phyloP scores from a whole-genome alignment of 106 monocot species.

The Cymbidium sinense region DNA sequence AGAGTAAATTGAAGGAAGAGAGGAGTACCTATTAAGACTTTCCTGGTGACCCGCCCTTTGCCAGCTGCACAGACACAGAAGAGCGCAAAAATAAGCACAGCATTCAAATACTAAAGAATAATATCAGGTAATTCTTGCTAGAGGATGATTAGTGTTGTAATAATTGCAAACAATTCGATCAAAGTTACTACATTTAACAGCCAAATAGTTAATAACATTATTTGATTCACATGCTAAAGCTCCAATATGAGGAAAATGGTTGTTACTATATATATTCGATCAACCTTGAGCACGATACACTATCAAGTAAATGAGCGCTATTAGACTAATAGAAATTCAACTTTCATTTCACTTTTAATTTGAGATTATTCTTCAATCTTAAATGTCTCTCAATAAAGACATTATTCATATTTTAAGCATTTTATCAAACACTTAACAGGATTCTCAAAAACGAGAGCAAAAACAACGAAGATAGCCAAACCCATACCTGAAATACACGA shows the following conservation, averaged over 20 bases:
- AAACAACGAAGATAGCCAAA: not conserved
- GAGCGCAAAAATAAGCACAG: not conserved
- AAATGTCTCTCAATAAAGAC: no score
- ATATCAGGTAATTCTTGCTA: no score
- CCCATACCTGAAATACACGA: not conserved
- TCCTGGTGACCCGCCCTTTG: not conserved
- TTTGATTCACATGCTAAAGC: not conserved
- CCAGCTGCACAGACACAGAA: not conserved
- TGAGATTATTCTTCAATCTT: no score
- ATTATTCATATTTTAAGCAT: not conserved
- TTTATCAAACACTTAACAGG: not conserved
- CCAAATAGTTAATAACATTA: not conserved
- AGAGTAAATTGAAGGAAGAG: not conserved
- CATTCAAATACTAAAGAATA: not conserved
- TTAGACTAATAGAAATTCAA: no score
- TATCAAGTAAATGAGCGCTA: no score
- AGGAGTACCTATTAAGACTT: not conserved
- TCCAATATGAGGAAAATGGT: not conserved
- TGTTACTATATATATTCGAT: no score
- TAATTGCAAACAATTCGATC: not conserved
- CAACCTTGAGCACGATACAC: no score
- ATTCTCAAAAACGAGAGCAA: not conserved
- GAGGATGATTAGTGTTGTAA: no score
- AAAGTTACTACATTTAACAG: not conserved
- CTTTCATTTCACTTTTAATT: no score